These are phyloP conservation scores for Russula sp. DNA, from an alignment of 768 basidiomycete species.

Conservation along the genomic window DNA sequence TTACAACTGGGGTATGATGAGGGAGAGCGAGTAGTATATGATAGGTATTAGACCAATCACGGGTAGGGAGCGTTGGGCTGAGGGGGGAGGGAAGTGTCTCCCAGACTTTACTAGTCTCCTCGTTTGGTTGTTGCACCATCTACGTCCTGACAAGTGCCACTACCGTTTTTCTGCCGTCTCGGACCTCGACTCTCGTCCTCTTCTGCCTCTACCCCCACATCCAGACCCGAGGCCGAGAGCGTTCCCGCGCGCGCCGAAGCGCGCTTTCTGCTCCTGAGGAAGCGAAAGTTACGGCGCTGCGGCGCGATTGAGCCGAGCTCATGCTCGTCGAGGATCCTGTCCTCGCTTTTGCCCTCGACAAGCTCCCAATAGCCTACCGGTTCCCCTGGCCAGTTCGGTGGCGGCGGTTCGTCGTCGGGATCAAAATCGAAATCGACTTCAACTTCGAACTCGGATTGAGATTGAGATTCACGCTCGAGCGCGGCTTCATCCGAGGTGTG, in stretches of 20 bases:
- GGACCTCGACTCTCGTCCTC: not conserved
- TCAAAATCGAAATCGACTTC: not conserved
- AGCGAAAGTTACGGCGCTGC: conserved; percentile 18
- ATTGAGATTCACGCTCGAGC: not conserved
- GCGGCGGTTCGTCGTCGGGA: not conserved
- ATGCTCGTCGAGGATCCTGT: conserved; percentile 16
- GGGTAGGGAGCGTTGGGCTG: not conserved
- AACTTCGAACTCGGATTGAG: not conserved
- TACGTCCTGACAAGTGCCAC: not conserved
- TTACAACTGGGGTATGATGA: not conserved
- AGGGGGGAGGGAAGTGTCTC: not conserved
- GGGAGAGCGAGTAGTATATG: not conserved
- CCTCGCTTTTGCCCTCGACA: conserved; percentile 18
- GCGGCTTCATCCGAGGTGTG: conserved; percentile 18
- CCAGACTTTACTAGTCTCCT: too few species aligned
- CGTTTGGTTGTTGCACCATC: too few species aligned
- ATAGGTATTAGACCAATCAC: not conserved
- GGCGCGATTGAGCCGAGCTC: conserved; percentile 15
- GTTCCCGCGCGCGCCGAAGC: conserved; percentile 7
- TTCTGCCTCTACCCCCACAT: not conserved
- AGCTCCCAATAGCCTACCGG: conserved; percentile 17
- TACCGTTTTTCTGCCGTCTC: not conserved
- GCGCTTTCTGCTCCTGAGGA: conserved; percentile 6
- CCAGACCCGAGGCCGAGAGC: not conserved
- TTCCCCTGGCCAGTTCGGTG: too few species aligned